Base-by-base conservation (phyloP, 2,329 filamentous ascomycete species). In the Davidsoniella virescens region DNA sequence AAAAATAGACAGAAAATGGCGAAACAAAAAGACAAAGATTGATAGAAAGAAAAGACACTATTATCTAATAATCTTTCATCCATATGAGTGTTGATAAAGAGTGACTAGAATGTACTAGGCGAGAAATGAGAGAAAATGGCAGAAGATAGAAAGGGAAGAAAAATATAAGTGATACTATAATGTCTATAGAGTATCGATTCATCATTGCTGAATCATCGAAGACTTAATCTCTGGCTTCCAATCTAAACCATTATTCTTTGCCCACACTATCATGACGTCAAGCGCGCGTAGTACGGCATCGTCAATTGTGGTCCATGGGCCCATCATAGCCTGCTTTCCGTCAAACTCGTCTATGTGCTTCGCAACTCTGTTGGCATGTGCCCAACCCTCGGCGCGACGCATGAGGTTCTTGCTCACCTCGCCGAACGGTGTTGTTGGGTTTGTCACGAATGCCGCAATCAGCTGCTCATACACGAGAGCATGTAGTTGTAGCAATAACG, bases 171-270 rank as follows among this genome's bases (percentile, higher is more conserved):
- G 29, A 33, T 33, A 33, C 29, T 33, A 33, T 33, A 9, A 33
- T 33, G 8, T 33, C 29, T 33, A 9, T 12, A 33, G 4, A 33
- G 29, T 12, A 33, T 33, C 29, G 4, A 9, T 33, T 33, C 29
- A 4, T 33, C 12, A 33, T 33, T 9, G 12, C 7, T 33, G 29
- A 9, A 33, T 6, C 12, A 33, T 12, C 2, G 29, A 33, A 33
- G 29, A 82, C 1, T 48, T 48, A 23, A 67, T 58, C 55, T 67
- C 62, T 1, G 67, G 63, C n/a, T 58, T 57, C 71, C 71, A 75
- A 16, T 64, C 60, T n/a, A 72, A 64, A 4, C 59, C 59, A 52
- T 73, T 68, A 2, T 66, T 63, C 7, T 63, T 61, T 42, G 66
- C 67, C 67, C 70, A 73, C 20, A 62, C 59, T 2, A 61, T 62